Evolutionary conservation across 2,329 filamentous ascomycete species (phyloP), one percentile per base, ranked within the genome.

Genomic region (Penicillium sp.): DNA sequence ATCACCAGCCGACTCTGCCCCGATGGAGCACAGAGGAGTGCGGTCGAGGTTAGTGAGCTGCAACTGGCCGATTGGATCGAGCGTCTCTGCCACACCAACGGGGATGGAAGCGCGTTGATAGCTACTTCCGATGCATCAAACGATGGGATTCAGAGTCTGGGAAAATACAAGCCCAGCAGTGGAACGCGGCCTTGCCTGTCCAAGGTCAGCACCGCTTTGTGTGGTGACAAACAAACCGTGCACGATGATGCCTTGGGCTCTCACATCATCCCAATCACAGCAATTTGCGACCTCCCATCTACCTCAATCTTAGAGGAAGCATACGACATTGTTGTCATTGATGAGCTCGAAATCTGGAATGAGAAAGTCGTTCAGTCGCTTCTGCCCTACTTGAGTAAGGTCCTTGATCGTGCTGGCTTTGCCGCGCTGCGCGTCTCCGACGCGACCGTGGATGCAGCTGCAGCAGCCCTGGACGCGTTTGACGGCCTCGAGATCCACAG

Each of bases 11-110:
- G 35, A 15, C 39, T 38, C 6, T 22, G n/a, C 8, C 20, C 54
- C 7, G 48, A 57, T 3, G 57, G 47, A 14, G 48, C 31, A 14
- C 61, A 63, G 31, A 55, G 25, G 3, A 17, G 38, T 1, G 35
- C 52, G 1, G 48, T 60, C 2, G 48, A 65, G 20, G 5, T 59
- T 6, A 61, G 54, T 5, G 47, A 50, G 22, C 43, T 65, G 8
- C 58, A 56, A 17, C n/a, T 63, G 22, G 42, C 28, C 20, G 63
- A 65, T 39, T 65, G 63, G 63, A 54, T 65, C 22, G 54, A 63
- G 31, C 55, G 63, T n/a, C 22, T 65, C 20, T 63, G 61, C 28
- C 61, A 65, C 35, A 65, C 63, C 11, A 54, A 62, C 14, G 63
- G 63, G 0, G 59, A 65, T 49, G 57, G 57, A 3, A 62, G 11